Base-by-base conservation (phyloP, 306 rosid genomes). In the Ormosia emarginata region DNA sequence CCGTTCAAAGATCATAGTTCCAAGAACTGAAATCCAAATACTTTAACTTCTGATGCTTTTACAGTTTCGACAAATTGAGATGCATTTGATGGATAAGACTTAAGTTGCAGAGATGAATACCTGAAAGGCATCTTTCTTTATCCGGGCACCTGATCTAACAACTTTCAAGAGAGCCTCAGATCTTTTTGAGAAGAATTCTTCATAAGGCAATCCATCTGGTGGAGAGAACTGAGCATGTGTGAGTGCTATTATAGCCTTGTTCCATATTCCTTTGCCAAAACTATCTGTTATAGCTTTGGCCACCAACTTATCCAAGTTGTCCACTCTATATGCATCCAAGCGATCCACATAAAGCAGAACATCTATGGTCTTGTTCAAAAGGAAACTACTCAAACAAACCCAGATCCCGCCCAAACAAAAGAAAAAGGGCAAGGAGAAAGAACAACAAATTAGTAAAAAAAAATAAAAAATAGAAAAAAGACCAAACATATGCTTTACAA, bases 191-290 rank as follows among this genome's bases (percentile, higher is more conserved):
- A 82, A 81, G 88, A 95, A 95, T 36, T 93, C 98, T 1, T 92
- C 98, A 63, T 95, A 95, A 47, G 96, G 89, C 79, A 93, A 77
- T 65, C 90, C 97, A 90, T 95, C 99, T 3, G 96, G 98, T 59
- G 99, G 98, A 44, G 98, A 90, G 78, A 93, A 90, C 87, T 93
- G 98, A 59, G 94, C 98, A 73, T 95, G 98, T 64, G 98, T 93
- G 39, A 95, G 94, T 61, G 91, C 94, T 67, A 95, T 84, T 81
- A 92, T 75, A 71, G 99, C 98, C 88, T 88, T 90, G 78, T 84
- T 92, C 99, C 98, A 95, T 82, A 93, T 90, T 74, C 65, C 94
- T 83, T 95, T 93, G 17, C 98, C 97, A 83, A 95, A 92, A 86
- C 90, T 93, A 43, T 88, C 88, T 0, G 98, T 87, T 67, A 95